Conservation (phyloP, 371 early-diverging fungal genomes). For the Batkoa obscura region DNA sequence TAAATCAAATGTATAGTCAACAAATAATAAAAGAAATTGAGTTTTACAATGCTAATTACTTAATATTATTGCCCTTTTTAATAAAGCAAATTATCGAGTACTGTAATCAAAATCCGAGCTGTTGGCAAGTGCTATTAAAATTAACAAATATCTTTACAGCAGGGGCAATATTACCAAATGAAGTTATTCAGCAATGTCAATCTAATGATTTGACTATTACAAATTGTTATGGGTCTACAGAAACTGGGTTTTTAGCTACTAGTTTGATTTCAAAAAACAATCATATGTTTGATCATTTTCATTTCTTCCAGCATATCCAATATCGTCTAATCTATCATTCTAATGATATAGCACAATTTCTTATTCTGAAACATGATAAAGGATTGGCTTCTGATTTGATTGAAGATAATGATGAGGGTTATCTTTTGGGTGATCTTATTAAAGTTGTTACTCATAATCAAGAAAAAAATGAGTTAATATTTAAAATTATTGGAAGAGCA, state of each 20-base stretch:
- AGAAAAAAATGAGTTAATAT: background rate
- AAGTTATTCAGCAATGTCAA: too few relatives aligned
- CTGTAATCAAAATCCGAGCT: background rate
- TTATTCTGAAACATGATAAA: background rate
- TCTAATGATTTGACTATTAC: background rate
- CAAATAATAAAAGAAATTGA: background rate
- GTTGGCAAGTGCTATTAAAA: background rate
- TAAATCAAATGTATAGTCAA: background rate
- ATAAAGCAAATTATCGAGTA: background rate
- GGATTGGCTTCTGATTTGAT: background rate
- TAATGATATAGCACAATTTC: background rate
- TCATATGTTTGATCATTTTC: too few relatives aligned
- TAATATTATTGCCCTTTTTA: background rate
- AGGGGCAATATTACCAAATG: background rate
- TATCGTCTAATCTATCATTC: background rate
- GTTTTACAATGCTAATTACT: background rate
- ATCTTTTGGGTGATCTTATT: background rate
- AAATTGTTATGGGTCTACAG: background rate
- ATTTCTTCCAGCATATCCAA: too few relatives aligned
- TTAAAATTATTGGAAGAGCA: background rate
- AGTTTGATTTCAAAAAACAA: too few relatives aligned
- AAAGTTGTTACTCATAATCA: background rate
- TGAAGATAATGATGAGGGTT: background rate
- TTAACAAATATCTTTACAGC: background rate
- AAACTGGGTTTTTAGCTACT: background rate